Evolutionary conservation across 768 basidiomycete genomes (phyloP).

Genomic region (Collybia sp.): DNA sequence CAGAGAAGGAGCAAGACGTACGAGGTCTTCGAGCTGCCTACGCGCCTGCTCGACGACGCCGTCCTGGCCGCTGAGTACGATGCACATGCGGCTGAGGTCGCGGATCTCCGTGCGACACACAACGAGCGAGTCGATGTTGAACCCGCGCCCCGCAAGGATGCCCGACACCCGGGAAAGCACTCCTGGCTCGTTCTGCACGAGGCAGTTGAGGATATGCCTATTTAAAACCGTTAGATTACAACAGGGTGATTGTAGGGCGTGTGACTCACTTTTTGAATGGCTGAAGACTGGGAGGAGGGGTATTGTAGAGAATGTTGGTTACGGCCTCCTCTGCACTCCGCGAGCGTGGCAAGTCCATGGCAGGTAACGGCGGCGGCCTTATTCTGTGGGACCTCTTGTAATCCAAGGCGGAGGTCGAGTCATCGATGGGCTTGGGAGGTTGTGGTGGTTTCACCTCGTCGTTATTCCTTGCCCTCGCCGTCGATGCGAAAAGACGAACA

Average conservation of each 20-base stretch:
- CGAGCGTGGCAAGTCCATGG: constrained; percentile 77
- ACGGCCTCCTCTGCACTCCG: constrained; percentile 94
- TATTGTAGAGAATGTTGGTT: constrained; percentile 96
- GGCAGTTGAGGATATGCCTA: constrained; percentile 94
- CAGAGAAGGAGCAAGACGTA: constrained; percentile 33
- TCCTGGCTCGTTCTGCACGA: constrained; percentile 99
- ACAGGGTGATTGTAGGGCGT: not conserved
- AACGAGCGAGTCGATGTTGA: constrained; percentile 98
- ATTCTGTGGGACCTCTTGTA: constrained; percentile 74
- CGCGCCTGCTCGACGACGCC: constrained; percentile 97
- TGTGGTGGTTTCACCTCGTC: constrained; percentile 43
- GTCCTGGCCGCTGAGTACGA: constrained; percentile 94
- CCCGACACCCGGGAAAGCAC: constrained; percentile 98
- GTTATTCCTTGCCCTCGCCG: constrained; percentile 23
- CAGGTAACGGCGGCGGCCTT: constrained; percentile 81
- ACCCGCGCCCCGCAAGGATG: constrained; percentile 93
- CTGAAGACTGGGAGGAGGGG: constrained; percentile 85
- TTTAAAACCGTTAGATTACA: not conserved
- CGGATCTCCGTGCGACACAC: constrained; percentile 97
- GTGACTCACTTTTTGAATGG: constrained; percentile 79
- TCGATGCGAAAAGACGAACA: constrained; percentile 33
- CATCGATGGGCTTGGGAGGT: constrained; percentile 79
- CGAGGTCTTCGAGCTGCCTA: constrained; percentile 93
- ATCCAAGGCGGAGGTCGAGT: constrained; percentile 92
- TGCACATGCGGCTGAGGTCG: constrained; percentile 96